Evolutionary conservation across 2,329 filamentous ascomycete species (phyloP).

Genomic region (Aspergillus costaricaensis): DNA sequence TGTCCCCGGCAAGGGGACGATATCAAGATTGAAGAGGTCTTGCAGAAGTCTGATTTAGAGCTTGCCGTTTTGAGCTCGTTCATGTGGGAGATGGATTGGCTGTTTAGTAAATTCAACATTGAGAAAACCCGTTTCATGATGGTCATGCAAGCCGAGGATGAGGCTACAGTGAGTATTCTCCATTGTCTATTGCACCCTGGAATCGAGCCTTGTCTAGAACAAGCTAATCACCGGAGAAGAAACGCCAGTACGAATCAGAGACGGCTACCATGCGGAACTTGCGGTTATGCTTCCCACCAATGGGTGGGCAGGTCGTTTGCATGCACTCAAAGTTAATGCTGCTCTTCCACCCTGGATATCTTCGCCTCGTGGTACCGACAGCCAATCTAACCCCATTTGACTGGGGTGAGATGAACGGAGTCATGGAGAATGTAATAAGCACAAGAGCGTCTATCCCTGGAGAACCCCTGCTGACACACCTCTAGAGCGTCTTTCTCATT

Average conservation of each 20-base stretch:
- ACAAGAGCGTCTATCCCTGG: not conserved
- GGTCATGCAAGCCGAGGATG: constrained; percentile 61
- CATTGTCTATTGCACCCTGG: not conserved
- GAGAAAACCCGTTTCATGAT: constrained; percentile 63
- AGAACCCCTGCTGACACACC: constrained; percentile 12
- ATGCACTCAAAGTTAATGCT: constrained; percentile 97
- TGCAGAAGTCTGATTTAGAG: constrained; percentile 71
- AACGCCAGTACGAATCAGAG: constrained; percentile 41
- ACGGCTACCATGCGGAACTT: constrained; percentile 54
- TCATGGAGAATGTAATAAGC: constrained; percentile 75
- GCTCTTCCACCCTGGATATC: constrained; percentile 71
- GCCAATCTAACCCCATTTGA: constrained; percentile 85
- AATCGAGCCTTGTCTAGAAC: not conserved
- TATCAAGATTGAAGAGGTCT: constrained; percentile 83
- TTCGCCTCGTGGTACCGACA: constrained; percentile 81
- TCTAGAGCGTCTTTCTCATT: constrained; percentile 80
- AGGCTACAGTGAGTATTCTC: constrained; percentile 42
- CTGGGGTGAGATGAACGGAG: constrained; percentile 76
- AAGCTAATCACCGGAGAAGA: constrained; percentile 27
- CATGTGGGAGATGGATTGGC: constrained; percentile 80
- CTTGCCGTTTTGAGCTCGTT: constrained; percentile 84
- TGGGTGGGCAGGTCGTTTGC: constrained; percentile 68
- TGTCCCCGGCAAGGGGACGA: constrained; percentile 66
- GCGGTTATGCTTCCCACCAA: constrained; percentile 75
- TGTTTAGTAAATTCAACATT: constrained; percentile 69